Evolutionary conservation across 1,139 yeast genomes (phyloP).

Genomic region (Candida neerlandica): DNA sequence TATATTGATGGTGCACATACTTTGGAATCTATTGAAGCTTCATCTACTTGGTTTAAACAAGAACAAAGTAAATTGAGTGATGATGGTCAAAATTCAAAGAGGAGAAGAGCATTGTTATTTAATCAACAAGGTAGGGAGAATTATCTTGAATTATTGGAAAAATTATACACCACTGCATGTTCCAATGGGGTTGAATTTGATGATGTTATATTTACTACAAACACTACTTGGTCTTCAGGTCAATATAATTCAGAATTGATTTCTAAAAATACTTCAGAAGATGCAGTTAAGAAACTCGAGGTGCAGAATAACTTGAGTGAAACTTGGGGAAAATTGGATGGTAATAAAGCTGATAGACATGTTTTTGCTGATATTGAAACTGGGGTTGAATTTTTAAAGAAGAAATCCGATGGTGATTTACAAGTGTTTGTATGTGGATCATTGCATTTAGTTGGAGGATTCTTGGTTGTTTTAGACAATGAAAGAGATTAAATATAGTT

Average conservation of each 20-base stretch:
- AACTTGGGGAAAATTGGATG: conserved; percentile 65
- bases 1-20: conserved; percentile 97
- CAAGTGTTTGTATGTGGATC: conserved; percentile 95
- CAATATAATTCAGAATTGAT: conserved; percentile 79
- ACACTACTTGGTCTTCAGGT: conserved; percentile 88
- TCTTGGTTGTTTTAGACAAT: conserved; percentile 76
- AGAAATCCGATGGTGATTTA: conserved; percentile 33
- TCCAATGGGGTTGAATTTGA: conserved; percentile 48
- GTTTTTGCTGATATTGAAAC: conserved; percentile 78
- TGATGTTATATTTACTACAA: conserved; percentile 84
- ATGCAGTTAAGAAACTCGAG: conserved; percentile 70
- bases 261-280: conserved; percentile 79
- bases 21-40: conserved; percentile 76
- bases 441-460: conserved; percentile 90
- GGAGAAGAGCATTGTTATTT: conserved; percentile 60
- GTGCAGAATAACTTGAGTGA: conserved; percentile 80
- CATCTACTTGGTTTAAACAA: conserved; percentile 74
- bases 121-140: conserved; percentile 92
- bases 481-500: conserved; percentile 30
- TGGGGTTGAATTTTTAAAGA: conserved; percentile 57
- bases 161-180: conserved; percentile 48
- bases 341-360: conserved; percentile 31
- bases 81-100: too few species aligned
- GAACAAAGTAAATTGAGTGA: conserved; percentile 19
- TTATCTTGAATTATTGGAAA: conserved; percentile 62